Percentiles rank a stretch among this genome's conserved stretches.
Conservation (phyloP, 1,284 basidiomycete species). For the Agroathelia rolfsii region DNA sequence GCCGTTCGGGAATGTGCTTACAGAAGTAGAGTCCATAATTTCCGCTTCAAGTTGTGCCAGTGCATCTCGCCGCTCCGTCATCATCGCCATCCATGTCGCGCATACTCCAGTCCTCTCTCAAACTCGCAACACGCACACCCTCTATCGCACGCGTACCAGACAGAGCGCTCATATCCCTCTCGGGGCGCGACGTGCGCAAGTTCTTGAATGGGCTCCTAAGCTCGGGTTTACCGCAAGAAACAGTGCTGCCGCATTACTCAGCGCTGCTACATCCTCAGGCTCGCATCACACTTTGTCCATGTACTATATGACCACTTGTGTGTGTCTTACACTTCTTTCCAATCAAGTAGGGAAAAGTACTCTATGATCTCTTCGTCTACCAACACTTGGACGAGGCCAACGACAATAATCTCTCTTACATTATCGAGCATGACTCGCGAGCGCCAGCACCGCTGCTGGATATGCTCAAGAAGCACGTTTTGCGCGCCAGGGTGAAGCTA, state of each 20-base stretch:
- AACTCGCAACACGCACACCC: conserved; percentile 41
- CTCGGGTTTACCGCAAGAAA: conserved; percentile 41
- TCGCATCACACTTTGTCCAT: conserved; percentile 18
- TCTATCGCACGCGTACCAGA: conserved; percentile 53
- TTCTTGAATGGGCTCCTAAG: conserved; percentile 87
- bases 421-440: conserved; percentile 67
- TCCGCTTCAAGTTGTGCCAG: not conserved
- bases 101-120: conserved; percentile 31
- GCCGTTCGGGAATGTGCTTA: not conserved
- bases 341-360: conserved; percentile 67
- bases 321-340: conserved; percentile 10
- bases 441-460: conserved; percentile 50
- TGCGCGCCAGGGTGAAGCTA: conserved; percentile 85
- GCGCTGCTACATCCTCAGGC: conserved; percentile 85
- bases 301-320: conserved; percentile 5
- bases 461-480: conserved; percentile 75
- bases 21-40: not conserved
- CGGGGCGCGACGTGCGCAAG: conserved; percentile 74
- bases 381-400: conserved; percentile 37
- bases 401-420: conserved; percentile 43
- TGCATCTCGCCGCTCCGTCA: conserved; percentile 8
- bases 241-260: conserved; percentile 58
- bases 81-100: conserved; percentile 23
- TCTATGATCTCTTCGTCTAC: conserved; percentile 85
- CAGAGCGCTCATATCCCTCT: conserved; percentile 63